A percentile compares a stretch with the other conserved stretches of the same genome.
Evolutionary conservation across 2,329 filamentous ascomycete species (phyloP).

Genomic region (Pseudonectria buxi): DNA sequence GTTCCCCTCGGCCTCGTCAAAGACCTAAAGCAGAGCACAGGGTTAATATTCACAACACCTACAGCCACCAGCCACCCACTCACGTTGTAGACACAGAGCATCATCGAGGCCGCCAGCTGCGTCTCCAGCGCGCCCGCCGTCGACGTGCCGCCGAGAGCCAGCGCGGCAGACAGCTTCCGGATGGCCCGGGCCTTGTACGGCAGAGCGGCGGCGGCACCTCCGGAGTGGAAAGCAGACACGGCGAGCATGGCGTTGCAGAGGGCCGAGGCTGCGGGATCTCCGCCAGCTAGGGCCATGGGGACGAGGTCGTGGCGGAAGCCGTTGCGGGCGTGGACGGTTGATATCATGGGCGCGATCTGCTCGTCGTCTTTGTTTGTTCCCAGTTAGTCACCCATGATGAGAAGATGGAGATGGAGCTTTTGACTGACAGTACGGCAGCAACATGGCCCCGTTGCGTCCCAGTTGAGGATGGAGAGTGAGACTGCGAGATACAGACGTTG

Average conservation of each 20-base stretch:
- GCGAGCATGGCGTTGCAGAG: conserved; percentile 39
- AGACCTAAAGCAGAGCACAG: conserved; percentile 31
- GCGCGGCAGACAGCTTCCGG: conserved; percentile 30
- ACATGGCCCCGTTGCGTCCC: conserved; percentile 7
- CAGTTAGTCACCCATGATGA: too few species aligned
- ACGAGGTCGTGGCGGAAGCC: conserved; percentile 40
- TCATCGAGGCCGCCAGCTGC: conserved; percentile 42
- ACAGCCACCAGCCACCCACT: conserved; percentile 8
- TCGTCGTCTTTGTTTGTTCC: conserved; percentile 27
- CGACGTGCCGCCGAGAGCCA: conserved; percentile 20
- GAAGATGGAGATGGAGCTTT: too few species aligned
- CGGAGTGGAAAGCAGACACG: conserved; percentile 36
- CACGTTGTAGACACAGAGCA: conserved; percentile 44
- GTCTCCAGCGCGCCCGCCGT: conserved; percentile 22
- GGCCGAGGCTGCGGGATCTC: conserved; percentile 28
- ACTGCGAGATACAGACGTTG: neutral
- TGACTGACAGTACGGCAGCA: conserved; percentile 18
- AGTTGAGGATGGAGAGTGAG: conserved; percentile 9
- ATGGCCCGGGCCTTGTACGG: conserved; percentile 37
- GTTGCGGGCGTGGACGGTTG: conserved; percentile 39
- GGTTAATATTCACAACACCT: too few species aligned
- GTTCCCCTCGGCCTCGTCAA: conserved; percentile 40
- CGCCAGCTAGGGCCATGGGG: conserved; percentile 36
- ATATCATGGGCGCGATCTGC: conserved; percentile 38
- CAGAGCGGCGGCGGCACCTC: conserved; percentile 32